Conservation (phyloP, 2,329 filamentous ascomycete species). For the Pyricularia grisea region DNA sequence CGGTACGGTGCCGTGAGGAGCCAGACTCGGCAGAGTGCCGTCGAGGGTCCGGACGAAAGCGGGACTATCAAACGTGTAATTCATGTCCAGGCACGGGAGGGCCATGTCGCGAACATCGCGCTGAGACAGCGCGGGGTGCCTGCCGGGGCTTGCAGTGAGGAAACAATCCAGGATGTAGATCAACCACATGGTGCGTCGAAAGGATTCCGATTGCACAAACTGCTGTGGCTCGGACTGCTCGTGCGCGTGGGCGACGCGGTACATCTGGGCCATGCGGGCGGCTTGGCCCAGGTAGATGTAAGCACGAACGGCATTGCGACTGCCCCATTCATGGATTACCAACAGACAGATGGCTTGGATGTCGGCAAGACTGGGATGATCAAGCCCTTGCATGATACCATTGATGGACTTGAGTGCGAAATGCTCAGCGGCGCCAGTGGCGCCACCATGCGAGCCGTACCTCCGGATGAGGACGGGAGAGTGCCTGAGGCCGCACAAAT, state of each 20-base stretch:
- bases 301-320: constrained; percentile 50
- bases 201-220: constrained; percentile 52
- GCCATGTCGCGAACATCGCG: constrained; percentile 46
- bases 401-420: constrained; percentile 49
- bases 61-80: constrained; percentile 53
- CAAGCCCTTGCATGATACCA: constrained; percentile 47
- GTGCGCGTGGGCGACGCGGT: constrained; percentile 47
- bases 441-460: constrained; percentile 41
- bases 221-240: constrained; percentile 42
- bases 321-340: constrained; percentile 55
- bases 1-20: constrained; percentile 23
- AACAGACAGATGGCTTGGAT: constrained; percentile 52
- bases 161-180: constrained; percentile 56
- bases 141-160: constrained; percentile 51
- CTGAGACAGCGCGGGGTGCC: constrained; percentile 44
- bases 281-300: constrained; percentile 56
- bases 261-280: constrained; percentile 57
- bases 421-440: constrained; percentile 46
- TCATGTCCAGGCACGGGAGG: constrained; percentile 51
- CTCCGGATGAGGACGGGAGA: constrained; percentile 47
- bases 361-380: constrained; percentile 49
- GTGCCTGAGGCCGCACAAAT: constrained; percentile 29
- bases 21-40: constrained; percentile 27
- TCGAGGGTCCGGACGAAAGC: constrained; percentile 48
- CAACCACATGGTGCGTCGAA: constrained; percentile 52